Evolutionary conservation across 768 basidiomycete genomes (phyloP).

Genomic region (Amanita molliuscula): DNA sequence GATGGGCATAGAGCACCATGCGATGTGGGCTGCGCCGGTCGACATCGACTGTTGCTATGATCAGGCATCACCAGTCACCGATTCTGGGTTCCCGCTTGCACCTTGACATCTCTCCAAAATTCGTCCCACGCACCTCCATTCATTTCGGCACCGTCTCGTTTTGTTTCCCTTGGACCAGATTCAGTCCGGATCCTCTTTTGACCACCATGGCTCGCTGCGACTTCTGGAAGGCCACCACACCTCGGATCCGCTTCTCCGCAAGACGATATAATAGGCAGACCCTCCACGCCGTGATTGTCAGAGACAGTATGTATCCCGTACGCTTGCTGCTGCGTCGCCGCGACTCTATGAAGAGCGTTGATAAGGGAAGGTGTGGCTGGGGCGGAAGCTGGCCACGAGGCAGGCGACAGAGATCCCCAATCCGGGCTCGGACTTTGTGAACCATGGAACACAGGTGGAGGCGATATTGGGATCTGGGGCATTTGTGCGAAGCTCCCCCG

Average conservation of each 20-base stretch:
- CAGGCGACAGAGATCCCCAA: slow-evolving; percentile 11
- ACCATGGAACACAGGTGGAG: slow-evolving; percentile 9
- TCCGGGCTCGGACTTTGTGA: slow-evolving; percentile 11
- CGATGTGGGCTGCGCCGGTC: too few relatives aligned
- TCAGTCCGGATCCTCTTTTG: too few relatives aligned
- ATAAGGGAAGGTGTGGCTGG: slow-evolving; percentile 59
- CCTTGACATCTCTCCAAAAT: slow-evolving; percentile 35
- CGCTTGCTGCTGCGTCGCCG: slow-evolving; percentile 42
- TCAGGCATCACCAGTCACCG: neutral
- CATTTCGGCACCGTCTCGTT: too few relatives aligned
- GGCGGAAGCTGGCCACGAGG: slow-evolving; percentile 19
- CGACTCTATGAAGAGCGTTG: slow-evolving; percentile 50
- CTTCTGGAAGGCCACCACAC: neutral
- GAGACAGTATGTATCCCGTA: slow-evolving; percentile 18
- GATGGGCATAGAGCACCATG: too few relatives aligned
- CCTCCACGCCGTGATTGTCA: slow-evolving; percentile 7
- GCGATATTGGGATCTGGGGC: slow-evolving; percentile 5
- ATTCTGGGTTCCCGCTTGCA: slow-evolving; percentile 16
- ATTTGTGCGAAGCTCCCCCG: neutral
- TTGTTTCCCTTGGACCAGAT: neutral
- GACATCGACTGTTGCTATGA: too few relatives aligned
- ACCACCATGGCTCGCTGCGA: neutral
- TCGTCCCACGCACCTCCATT: slow-evolving; percentile 27
- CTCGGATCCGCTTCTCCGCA: slow-evolving; percentile 7
- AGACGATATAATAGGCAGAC: slow-evolving; percentile 1